phyloP scores from a whole-genome alignment of 192 early-diverging fungal species.

The Geranomyces michiganensis region DNA sequence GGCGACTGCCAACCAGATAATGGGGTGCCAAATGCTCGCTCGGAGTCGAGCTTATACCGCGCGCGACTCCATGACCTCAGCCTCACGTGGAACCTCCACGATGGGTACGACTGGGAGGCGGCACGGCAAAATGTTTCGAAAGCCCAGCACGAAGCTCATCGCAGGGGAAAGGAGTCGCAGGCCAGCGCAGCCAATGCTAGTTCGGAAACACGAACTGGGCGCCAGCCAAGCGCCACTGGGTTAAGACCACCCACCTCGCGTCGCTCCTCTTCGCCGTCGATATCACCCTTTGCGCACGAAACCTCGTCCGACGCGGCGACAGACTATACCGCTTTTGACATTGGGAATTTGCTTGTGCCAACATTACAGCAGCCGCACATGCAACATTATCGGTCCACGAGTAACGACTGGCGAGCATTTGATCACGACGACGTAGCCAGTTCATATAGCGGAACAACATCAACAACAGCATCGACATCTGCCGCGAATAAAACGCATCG shows the following conservation, averaged over 20 bases:
- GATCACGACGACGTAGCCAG: conserved; percentile 26
- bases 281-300: background rate
- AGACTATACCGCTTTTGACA: conserved; percentile 29
- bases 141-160: conserved; percentile 1
- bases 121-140: background rate
- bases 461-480: background rate
- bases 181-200: background rate
- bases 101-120: conserved; percentile 70
- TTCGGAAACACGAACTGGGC: background rate
- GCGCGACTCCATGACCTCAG: conserved; percentile 64
- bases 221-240: background rate
- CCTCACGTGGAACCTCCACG: conserved; percentile 65
- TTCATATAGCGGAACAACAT: conserved; percentile 9
- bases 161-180: background rate
- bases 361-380: conserved; percentile 23
- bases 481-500: no score
- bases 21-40: no score
- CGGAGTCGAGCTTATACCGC: conserved; percentile 37
- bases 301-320: background rate
- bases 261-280: background rate
- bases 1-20: no score
- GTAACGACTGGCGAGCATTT: background rate
- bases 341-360: conserved; percentile 26
- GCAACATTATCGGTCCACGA: background rate
- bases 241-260: background rate